These are phyloP conservation scores for Cicer chorassanicum DNA, from an alignment of 306 rosid genomes.

Conservation along the genomic window DNA sequence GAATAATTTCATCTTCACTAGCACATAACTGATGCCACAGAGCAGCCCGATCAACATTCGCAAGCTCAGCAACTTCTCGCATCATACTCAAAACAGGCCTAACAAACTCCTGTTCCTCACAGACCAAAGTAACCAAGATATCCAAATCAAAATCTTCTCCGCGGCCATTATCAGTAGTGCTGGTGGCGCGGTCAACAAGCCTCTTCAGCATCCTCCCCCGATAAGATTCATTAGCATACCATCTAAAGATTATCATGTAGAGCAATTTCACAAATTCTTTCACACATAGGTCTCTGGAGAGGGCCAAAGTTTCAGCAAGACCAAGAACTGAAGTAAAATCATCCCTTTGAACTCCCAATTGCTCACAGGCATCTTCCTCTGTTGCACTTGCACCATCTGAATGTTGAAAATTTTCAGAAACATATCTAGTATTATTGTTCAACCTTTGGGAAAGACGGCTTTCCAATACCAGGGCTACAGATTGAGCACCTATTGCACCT, in stretches of 20 bases:
- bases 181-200: slow-evolving; percentile 86
- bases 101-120: slow-evolving; percentile 86
- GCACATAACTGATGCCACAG: slow-evolving; percentile 97
- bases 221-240: slow-evolving; percentile 87
- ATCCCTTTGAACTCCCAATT: slow-evolving; percentile 75
- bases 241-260: slow-evolving; percentile 78
- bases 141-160: slow-evolving; percentile 87
- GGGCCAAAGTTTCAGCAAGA: slow-evolving; percentile 93
- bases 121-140: slow-evolving; percentile 77
- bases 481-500: slow-evolving; percentile 82
- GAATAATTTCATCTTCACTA: slow-evolving; percentile 85
- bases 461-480: slow-evolving; percentile 90
- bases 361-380: slow-evolving; percentile 74
- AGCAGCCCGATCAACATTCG: slow-evolving; percentile 92
- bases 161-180: slow-evolving; percentile 64
- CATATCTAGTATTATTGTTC: slow-evolving; percentile 56
- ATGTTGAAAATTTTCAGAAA: slow-evolving; percentile 64
- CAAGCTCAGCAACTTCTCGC: slow-evolving; percentile 94
- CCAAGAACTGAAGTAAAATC: slow-evolving; percentile 92
- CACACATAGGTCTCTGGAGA: slow-evolving; percentile 78
- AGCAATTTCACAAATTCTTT: slow-evolving; percentile 89
- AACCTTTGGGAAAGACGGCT: slow-evolving; percentile 83
- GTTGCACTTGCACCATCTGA: slow-evolving; percentile 56
- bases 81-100: slow-evolving; percentile 87
- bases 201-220: slow-evolving; percentile 86